phyloP scores from a whole-genome alignment of 179 eudicot genomes.

The Drosera spatulata region DNA sequence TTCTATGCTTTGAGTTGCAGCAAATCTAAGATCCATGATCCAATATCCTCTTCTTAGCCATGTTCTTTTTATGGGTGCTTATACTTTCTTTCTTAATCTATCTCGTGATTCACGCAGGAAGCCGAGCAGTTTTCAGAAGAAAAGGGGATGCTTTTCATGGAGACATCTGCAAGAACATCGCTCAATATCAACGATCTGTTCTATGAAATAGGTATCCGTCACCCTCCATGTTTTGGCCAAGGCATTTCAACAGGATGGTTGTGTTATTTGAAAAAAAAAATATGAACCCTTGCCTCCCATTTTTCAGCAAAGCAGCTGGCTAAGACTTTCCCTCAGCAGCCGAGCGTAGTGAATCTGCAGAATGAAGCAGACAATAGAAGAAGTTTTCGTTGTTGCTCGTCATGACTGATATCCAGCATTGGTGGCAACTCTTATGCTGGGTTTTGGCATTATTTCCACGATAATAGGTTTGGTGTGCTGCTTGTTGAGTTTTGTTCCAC shows the following conservation, averaged over 20 bases:
- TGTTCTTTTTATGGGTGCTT: background rate
- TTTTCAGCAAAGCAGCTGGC: constrained; percentile 11
- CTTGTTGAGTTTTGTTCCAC: too few species aligned
- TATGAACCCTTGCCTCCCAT: background rate
- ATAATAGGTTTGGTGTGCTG: too few species aligned
- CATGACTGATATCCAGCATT: background rate
- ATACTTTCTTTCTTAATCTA: background rate
- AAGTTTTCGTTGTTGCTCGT: constrained; percentile 6
- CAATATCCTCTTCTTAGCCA: background rate
- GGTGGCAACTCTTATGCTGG: too few species aligned
- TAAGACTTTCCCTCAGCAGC: constrained; percentile 4
- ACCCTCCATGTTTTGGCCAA: too few species aligned
- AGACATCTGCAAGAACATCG: constrained; percentile 43
- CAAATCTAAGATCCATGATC: too few species aligned
- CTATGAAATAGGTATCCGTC: constrained; percentile 26
- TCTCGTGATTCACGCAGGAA: constrained; percentile 14
- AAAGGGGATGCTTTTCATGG: constrained; percentile 34
- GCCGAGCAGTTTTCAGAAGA: constrained; percentile 30
- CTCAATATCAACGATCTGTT: constrained; percentile 34
- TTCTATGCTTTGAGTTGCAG: too few species aligned
- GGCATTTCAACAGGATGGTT: background rate
- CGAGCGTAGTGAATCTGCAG: constrained; percentile 2
- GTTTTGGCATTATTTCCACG: too few species aligned
- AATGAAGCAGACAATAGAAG: constrained; percentile 2
- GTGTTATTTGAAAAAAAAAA: background rate